Evolutionary conservation across 129 eudicot genomes (phyloP), one percentile per base, ranked within the genome.

Genomic region (Logfia minima): DNA sequence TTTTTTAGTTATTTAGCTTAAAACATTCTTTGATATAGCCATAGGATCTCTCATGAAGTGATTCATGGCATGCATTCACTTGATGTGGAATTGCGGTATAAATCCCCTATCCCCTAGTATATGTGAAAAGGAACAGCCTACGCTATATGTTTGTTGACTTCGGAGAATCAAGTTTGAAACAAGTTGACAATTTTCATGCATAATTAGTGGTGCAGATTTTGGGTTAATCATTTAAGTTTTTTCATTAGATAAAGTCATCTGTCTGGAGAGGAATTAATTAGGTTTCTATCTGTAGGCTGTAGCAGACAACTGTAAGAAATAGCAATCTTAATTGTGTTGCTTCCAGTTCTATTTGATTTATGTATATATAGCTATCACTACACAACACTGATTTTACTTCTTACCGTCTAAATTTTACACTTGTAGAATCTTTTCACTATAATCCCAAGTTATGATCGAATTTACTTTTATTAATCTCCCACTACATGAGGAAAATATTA

Each of bases 301-400:
- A 13, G 16, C 53, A 66, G 53, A 19, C 73, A 48, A 23, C 24
- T 53, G 56, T 66, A 77, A 53, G 55, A 77, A 77, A 18, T 61
- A 29, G 23, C 24, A 53, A 70, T 29, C 53, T 26, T 41, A 31
- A 31, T 45, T 48, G 35, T 62, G 66, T 60, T 79, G 62, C 71
- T 70, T 78, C 32, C 61, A 4, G 17, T 34, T 58, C 7, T 56
- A 34, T 55, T 0, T 68, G 32, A 69, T 39, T 39, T 14, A n/a
- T 31, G 34, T 59, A 70, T 59, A 19, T 28, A 31, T 78, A 4
- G 60, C 31, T 43, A 8, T 70, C 56, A 31, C 37, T 26, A 21
- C 34, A 65, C 55, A 55, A 16, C n/a, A 9, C 24, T 51, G 35
- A 21, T 48, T 52, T 71, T 29, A 45, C 66, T 62, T 53, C 3